Base-by-base conservation (phyloP, 2,329 filamentous ascomycete species). In the Byssoonygena ceratinophila region DNA sequence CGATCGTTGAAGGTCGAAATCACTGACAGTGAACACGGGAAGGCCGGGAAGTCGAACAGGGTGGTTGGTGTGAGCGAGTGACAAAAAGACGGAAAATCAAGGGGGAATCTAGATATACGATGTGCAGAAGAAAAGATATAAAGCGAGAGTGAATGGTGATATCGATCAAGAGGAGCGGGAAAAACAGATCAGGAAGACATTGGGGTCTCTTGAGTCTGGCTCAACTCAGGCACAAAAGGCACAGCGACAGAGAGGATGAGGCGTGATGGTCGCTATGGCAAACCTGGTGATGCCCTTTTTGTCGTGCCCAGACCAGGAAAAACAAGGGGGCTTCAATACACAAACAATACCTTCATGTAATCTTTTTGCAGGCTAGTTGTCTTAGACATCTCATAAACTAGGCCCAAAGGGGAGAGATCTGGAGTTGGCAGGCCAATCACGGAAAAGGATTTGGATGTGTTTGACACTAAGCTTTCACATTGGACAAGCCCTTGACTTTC, bases 261-360 rank as follows among this genome's bases (percentile, higher is more conserved):
- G 20, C 11, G 8, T 4, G 12, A 14, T 22, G 36, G 14, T 20
- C 16, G 8, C 32, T 36, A 7, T 41, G 20, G 39, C 43, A 45
- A 31, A 14, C 25, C 43, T 16, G 25, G 29, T 46, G 43, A 46
- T 46, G 43, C 29, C 43, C 22, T 41, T 12, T 23, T 9, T 5
- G 18, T 11, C 2, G 5, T 41, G 39, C 43, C 43, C 44, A 46
- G 43, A 23, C 23, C 12, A 9, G n/a, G 1, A 36, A 49, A 40
- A 49, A 49, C 46, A 49, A 49, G 46, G 46, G 46, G 46, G n/a
- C 36, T 27, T 14, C 23, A 32, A 37, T 40, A 49, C 46, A 27
- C 3, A 49, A 36, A 36, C 44, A 46, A 34, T 36, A 36, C 29
- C n/a, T 20, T 18, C 46, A 18, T 39, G 36, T 49, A 39, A 41